These are phyloP conservation scores for Trypanosoma rangeli DNA, from an alignment of 208 protist species.

Conservation along the genomic window DNA sequence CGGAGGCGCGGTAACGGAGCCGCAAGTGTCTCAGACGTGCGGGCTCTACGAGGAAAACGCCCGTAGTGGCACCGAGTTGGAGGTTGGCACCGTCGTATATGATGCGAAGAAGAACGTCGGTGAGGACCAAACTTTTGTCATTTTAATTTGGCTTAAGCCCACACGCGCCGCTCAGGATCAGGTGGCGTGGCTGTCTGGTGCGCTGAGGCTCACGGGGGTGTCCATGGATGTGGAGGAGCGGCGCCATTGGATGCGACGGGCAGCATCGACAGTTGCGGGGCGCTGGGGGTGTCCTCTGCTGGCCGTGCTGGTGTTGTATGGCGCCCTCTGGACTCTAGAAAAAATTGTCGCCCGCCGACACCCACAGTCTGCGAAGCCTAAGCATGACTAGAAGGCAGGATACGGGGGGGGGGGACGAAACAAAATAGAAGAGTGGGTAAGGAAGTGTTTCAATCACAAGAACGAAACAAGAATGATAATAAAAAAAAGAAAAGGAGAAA, in stretches of 20 bases:
- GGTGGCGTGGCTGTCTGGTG: slow-evolving; percentile 14
- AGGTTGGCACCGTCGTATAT: slow-evolving; percentile 18
- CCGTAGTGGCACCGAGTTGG: neutral
- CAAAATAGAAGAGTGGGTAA: neutral
- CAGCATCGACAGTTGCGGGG: slow-evolving; percentile 28
- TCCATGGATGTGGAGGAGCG: slow-evolving; percentile 28
- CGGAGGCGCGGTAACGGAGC: neutral
- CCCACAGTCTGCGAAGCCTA: slow-evolving; percentile 8
- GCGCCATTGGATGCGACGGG: slow-evolving; percentile 12
- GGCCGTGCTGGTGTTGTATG: slow-evolving; percentile 39
- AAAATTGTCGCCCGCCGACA: slow-evolving; percentile 1
- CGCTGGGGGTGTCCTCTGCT: slow-evolving; percentile 52
- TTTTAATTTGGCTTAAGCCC: slow-evolving; percentile 15
- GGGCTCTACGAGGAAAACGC: slow-evolving; percentile 20
- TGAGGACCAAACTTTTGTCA: neutral
- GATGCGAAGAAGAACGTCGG: neutral
- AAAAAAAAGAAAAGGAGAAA: too few relatives aligned
- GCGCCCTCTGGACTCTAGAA: slow-evolving; percentile 23
- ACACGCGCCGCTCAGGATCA: neutral
- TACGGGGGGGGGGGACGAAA: neutral
- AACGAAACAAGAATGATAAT: too few relatives aligned
- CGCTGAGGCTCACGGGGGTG: slow-evolving; percentile 35
- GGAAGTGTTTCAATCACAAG: too few relatives aligned
- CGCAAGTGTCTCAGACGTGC: neutral
- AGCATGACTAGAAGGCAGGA: slow-evolving; percentile 3